phyloP scores from a whole-genome alignment of 169 alveolate genomes.

The Plasmodium gonderi region DNA sequence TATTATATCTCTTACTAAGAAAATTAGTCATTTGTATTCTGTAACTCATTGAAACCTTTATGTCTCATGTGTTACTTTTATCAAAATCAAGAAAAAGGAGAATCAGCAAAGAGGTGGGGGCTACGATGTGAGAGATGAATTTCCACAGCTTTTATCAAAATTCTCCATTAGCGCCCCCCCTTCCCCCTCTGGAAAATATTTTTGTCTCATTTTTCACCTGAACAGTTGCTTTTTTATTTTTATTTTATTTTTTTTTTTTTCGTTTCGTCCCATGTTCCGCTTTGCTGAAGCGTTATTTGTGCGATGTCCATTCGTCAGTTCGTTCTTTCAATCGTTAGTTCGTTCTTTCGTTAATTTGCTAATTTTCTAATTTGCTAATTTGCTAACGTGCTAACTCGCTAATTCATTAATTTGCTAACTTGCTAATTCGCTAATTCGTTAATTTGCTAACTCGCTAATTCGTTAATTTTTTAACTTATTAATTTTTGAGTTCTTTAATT shows the following conservation, averaged over 20 bases:
- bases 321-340: background rate
- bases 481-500: background rate
- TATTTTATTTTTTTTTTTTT: background rate
- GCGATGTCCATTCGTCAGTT: background rate
- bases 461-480: background rate
- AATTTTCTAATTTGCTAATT: background rate
- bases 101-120: no score
- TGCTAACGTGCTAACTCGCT: background rate
- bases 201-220: no score
- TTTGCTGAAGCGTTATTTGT: background rate
- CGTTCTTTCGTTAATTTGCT: background rate
- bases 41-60: background rate
- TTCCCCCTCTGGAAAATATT: no score
- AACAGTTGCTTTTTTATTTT: background rate
- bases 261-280: background rate
- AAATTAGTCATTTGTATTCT: constrained; percentile 39
- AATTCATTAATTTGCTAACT: background rate
- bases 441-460: background rate
- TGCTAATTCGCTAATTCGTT: background rate
- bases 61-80: no score
- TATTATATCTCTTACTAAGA: constrained; percentile 32
- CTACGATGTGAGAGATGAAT: no score
- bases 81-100: no score
- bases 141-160: no score
- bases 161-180: no score